Conservation (phyloP, 2,329 filamentous ascomycete genomes). For the Sclerotinia borealis region DNA sequence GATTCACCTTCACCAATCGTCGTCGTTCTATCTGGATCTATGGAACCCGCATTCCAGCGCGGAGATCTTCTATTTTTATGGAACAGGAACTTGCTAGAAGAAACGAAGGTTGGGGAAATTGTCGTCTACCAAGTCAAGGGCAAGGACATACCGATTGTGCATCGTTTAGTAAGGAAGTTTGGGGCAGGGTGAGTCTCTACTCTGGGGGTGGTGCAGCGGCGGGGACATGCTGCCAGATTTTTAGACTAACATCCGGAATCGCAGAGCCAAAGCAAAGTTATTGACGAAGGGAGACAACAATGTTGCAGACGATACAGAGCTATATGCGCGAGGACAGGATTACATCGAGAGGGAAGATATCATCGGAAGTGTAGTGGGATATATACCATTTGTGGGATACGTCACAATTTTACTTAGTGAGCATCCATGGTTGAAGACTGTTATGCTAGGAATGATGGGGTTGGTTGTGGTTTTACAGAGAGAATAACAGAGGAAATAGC, state of each 20-base stretch:
- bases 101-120: constrained; percentile 64
- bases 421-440: constrained; percentile 95
- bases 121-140: constrained; percentile 71
- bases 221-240: not conserved
- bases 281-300: constrained; percentile 99
- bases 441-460: constrained; percentile 91
- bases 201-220: not conserved
- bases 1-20: constrained; percentile 55
- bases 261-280: constrained; percentile 56
- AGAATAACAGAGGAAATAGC: constrained; percentile 48
- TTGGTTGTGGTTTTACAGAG: constrained; percentile 86
- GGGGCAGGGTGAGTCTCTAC: constrained; percentile 45
- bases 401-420: constrained; percentile 94
- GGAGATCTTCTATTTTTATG: constrained; percentile 54
- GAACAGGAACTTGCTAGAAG: constrained; percentile 46
- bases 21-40: constrained; percentile 53
- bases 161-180: constrained; percentile 76
- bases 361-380: constrained; percentile 85
- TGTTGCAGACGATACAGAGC: constrained; percentile 82
- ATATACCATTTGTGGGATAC: constrained; percentile 92
- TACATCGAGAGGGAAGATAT: constrained; percentile 85
- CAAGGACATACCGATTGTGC: constrained; percentile 97
- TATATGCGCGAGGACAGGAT: constrained; percentile 80
- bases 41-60: constrained; percentile 57
- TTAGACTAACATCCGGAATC: not conserved